Percentiles rank a stretch among this genome's conserved stretches.
phyloP scores from a whole-genome alignment of 2,329 filamentous ascomycete species.

The Fusarium chaquense region DNA sequence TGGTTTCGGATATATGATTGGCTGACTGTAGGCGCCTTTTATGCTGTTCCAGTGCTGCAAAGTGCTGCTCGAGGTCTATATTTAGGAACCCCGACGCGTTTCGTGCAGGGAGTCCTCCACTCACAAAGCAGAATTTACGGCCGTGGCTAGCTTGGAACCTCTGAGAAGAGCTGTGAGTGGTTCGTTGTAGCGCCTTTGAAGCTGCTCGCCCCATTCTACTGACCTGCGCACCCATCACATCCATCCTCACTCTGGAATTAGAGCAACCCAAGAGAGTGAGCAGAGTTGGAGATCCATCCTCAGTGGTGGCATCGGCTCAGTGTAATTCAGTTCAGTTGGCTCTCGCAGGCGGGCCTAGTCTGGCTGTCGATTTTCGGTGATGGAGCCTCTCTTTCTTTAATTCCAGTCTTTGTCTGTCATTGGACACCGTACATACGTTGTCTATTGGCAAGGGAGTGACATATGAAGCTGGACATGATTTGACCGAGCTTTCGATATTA shows the following conservation, averaged over 20 bases:
- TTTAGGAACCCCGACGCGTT: slow-evolving; percentile 50
- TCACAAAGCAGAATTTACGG: slow-evolving; percentile 36
- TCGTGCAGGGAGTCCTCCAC: slow-evolving; percentile 44
- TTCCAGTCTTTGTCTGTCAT: slow-evolving; percentile 14
- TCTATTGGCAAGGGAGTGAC: slow-evolving; percentile 27
- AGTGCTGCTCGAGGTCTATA: slow-evolving; percentile 47
- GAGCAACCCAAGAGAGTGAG: neutral
- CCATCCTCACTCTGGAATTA: slow-evolving; percentile 10
- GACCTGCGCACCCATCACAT: slow-evolving; percentile 4
- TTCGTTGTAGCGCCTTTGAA: slow-evolving; percentile 38
- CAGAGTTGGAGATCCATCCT: slow-evolving; percentile 22
- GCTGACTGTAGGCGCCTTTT: slow-evolving; percentile 49
- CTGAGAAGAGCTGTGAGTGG: slow-evolving; percentile 40
- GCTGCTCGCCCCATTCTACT: slow-evolving; percentile 26
- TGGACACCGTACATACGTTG: slow-evolving; percentile 27
- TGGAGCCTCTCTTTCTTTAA: slow-evolving; percentile 7
- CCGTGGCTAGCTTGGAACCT: slow-evolving; percentile 41
- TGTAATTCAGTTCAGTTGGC: slow-evolving; percentile 12
- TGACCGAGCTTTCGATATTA: neutral
- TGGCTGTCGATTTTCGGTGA: slow-evolving; percentile 17
- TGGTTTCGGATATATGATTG: slow-evolving; percentile 47
- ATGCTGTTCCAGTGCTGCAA: slow-evolving; percentile 39
- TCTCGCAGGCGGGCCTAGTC: slow-evolving; percentile 16
- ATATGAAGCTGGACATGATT: slow-evolving; percentile 1
- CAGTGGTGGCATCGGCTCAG: slow-evolving; percentile 1